Evolutionary conservation across 306 rosid genomes (phyloP), one percentile per base, ranked within the genome.

Genomic region (Prunus campanulata): DNA sequence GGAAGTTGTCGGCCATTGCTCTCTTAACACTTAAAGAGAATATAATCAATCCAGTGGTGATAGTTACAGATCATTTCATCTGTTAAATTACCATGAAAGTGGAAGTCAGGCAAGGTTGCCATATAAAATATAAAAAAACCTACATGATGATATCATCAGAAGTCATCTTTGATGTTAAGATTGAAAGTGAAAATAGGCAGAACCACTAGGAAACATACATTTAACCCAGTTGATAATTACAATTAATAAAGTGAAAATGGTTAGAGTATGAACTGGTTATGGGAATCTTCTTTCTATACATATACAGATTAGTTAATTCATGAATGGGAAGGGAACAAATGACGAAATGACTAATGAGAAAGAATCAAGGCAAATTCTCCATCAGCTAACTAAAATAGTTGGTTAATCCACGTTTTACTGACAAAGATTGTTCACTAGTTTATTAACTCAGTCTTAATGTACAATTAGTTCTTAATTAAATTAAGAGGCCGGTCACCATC

Each of bases 381-480:
- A 18, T 50, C 46, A 51, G 27, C 24, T 49, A 50, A 50, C 74
- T 70, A 70, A 49, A 18, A n/a, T 71, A 12, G 52, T 56, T 19
- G 54, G 50, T 44, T 44, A 56, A 72, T 72, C 66, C 39, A 72
- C 52, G 54, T 72, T 22, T 16, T 39, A 56, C 66, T 56, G 76
- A 55, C 39, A 55, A 32, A 71, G 75, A 71, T 71, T 32, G 75
- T 35, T 55, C 54, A 72, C 66, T 56, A 72, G 20, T 61, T 22
- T 72, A 42, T 11, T 39, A 71, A 59, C 50, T 27, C n/a, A 3
- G 14, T 6, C 75, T 54, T 71, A 52, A 57, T 35, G 32, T 19
- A 71, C 35, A n/a, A 11, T 49, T 39, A 39, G 44, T 39, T 39
- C 44, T 39, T 39, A 39, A 39, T 39, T 39, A 39, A 54, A 2